These are phyloP conservation scores for Penicillium roqueforti DNA, from an alignment of 495 filamentous ascomycete species.

Conservation along the genomic window DNA sequence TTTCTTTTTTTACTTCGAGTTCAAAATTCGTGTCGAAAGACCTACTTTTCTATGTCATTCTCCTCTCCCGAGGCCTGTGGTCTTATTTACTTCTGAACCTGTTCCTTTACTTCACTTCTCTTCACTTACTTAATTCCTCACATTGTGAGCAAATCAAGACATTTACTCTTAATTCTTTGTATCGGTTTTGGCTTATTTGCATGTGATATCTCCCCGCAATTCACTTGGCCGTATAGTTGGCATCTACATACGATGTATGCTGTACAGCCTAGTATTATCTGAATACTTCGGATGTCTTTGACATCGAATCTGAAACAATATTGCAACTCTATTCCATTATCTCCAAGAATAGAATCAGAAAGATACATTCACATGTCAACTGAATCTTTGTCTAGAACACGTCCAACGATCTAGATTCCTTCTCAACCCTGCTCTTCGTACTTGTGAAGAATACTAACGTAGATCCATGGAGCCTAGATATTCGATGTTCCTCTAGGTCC, in stretches of 20 bases:
- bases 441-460: background rate
- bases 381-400: too few species aligned
- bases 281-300: too few species aligned
- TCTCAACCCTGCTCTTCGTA: too few species aligned
- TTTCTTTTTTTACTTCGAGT: constrained; percentile 13
- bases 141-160: constrained; percentile 16
- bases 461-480: too few species aligned
- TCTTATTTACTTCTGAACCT: constrained; percentile 15
- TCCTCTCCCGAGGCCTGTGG: constrained; percentile 28
- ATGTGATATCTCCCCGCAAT: constrained; percentile 9
- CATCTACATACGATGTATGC: background rate
- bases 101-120: constrained; percentile 12
- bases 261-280: too few species aligned
- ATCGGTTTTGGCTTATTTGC: background rate
- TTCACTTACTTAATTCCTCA: constrained; percentile 22
- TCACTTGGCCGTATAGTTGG: background rate
- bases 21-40: constrained; percentile 19
- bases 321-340: too few species aligned
- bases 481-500: background rate
- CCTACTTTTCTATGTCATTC: constrained; percentile 20
- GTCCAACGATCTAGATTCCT: background rate
- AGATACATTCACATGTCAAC: too few species aligned
- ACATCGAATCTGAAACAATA: too few species aligned
- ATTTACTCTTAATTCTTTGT: background rate
- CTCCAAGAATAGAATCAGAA: too few species aligned